Percentiles rank a stretch among this genome's conserved stretches.
These are phyloP conservation scores for Solanum neorickii DNA, from an alignment of 257 asterid species.

Conservation along the genomic window DNA sequence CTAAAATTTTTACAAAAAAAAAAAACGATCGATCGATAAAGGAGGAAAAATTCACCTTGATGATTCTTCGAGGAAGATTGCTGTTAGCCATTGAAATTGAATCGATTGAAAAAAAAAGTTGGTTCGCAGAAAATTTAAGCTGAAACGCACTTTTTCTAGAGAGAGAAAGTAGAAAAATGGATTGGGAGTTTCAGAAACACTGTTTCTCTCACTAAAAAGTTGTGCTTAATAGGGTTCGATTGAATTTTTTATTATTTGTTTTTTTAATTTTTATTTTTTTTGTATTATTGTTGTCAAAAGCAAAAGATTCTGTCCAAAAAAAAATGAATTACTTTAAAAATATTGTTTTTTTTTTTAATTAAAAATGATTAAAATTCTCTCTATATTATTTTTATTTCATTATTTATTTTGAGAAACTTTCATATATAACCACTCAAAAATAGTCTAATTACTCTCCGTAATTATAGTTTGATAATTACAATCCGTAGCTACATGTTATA, in stretches of 20 bases:
- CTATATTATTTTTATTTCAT: not conserved
- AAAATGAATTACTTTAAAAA: too few relatives aligned
- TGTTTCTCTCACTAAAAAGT: not conserved
- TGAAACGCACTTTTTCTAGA: not conserved
- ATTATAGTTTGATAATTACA: too few relatives aligned
- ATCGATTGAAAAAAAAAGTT: not conserved
- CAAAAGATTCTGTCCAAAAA: not conserved
- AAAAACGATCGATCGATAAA: constrained; percentile 31
- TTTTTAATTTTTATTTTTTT: too few relatives aligned
- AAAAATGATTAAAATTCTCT: not conserved
- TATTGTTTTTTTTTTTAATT: too few relatives aligned
- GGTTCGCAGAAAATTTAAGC: constrained; percentile 13
- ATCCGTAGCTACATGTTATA: too few relatives aligned
- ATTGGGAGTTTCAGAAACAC: not conserved
- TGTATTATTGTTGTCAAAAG: not conserved
- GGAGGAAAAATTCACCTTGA: constrained; percentile 64
- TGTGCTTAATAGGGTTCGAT: not conserved
- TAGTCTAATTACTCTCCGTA: too few relatives aligned
- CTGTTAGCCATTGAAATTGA: constrained; percentile 50
- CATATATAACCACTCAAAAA: too few relatives aligned
- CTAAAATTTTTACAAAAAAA: not conserved
- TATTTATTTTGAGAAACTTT: too few relatives aligned
- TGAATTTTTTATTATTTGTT: not conserved
- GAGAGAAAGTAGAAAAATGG: not conserved
- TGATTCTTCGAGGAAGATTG: constrained; percentile 52